Conservation (phyloP, 2,329 filamentous ascomycete species). For the Cercospora nicotianae region DNA sequence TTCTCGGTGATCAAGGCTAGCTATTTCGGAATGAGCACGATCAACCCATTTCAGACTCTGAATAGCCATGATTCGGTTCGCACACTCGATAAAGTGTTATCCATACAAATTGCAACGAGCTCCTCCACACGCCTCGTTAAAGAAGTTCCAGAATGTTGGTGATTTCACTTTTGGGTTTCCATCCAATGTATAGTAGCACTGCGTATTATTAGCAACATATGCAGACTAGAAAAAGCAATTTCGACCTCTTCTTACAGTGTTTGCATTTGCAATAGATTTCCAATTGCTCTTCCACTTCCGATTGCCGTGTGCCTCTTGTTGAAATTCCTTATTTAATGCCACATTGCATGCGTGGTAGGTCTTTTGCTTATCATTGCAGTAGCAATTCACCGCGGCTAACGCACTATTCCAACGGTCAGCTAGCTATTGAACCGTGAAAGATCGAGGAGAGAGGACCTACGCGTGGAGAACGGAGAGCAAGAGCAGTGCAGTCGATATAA, state of each 20-base stretch:
- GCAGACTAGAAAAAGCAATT: background rate
- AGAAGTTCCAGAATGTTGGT: background rate
- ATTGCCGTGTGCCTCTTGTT: background rate
- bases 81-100: background rate
- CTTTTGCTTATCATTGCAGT: background rate
- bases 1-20: background rate
- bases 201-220: background rate
- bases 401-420: background rate
- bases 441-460: background rate
- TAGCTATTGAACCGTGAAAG: background rate
- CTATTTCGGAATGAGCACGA: background rate
- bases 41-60: background rate
- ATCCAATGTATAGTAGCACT: background rate
- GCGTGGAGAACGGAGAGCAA: background rate
- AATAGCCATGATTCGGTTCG: background rate
- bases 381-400: background rate
- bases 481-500: background rate
- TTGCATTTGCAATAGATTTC: background rate
- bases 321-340: background rate
- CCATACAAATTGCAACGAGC: background rate
- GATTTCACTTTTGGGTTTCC: background rate
- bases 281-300: background rate
- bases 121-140: background rate
- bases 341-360: background rate
- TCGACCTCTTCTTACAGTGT: background rate